Conservation (phyloP, 768 basidiomycete species). For the Mrakia hoshinonis region DNA sequence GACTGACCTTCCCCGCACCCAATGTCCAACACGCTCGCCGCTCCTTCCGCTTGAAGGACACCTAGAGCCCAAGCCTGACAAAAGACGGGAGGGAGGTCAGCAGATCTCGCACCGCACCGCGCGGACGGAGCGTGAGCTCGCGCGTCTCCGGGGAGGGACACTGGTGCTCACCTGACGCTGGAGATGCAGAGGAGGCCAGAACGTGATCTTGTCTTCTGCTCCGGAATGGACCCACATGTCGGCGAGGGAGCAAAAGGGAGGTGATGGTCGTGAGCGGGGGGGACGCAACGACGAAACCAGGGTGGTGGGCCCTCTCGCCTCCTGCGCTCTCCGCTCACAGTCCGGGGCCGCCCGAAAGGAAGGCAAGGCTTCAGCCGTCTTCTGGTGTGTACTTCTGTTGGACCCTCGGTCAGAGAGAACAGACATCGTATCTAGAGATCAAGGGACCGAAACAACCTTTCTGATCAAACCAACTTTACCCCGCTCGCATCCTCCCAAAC, state of each 20-base stretch:
- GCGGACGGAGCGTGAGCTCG: background rate
- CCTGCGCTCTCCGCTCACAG: too few species aligned
- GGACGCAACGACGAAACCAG: too few species aligned
- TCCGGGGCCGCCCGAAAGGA: too few species aligned
- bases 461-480: too few species aligned
- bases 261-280: too few species aligned
- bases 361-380: too few species aligned
- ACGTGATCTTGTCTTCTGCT: background rate
- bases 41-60: conserved; percentile 35
- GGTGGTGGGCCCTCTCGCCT: too few species aligned
- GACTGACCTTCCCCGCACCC: conserved; percentile 39
- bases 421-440: too few species aligned
- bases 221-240: conserved; percentile 17
- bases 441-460: too few species aligned
- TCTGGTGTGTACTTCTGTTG: background rate
- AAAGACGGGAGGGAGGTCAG: background rate
- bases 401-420: background rate
- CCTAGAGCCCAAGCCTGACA: conserved; percentile 38
- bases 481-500: background rate
- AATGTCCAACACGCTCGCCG: conserved; percentile 40
- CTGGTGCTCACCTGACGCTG: conserved; percentile 15
- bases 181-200: conserved; percentile 14
- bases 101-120: background rate
- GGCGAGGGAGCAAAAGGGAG: too few species aligned
- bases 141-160: background rate